Conservation (phyloP, 2,329 filamentous ascomycete species). For the Amesomyces nigricolor region DNA sequence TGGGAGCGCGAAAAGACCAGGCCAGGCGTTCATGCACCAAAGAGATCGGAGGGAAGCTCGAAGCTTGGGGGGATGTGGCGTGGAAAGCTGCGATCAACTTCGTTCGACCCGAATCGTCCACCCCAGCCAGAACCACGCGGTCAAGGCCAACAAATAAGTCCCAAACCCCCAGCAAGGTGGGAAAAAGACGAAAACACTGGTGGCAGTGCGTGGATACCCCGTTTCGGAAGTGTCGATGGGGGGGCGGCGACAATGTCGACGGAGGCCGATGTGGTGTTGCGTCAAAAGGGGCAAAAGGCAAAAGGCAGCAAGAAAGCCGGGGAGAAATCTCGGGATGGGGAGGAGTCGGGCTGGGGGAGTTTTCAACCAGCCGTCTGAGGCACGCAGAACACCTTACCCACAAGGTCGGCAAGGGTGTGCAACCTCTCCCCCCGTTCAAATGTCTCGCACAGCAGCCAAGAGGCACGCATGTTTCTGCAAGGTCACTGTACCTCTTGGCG, state of each 20-base stretch:
- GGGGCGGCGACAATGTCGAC: constrained; percentile 1
- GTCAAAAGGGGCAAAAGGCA: constrained; percentile 10
- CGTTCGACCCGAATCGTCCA: neutral
- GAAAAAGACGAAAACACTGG: constrained; percentile 16
- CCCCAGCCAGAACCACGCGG: neutral
- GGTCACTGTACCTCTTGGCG: neutral
- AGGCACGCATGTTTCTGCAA: constrained; percentile 2
- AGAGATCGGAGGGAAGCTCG: neutral
- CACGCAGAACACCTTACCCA: constrained; percentile 22
- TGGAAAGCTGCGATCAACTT: neutral
- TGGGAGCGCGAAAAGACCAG: too few species aligned
- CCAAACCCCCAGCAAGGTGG: neutral
- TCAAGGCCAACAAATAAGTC: neutral
- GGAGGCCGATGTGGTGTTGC: constrained; percentile 10
- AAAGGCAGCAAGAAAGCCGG: constrained; percentile 18
- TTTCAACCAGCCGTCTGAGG: constrained; percentile 17
- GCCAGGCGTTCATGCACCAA: neutral
- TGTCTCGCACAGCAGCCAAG: constrained; percentile 23
- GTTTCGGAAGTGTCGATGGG: constrained; percentile 10
- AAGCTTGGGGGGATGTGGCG: neutral
- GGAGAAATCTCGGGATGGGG: constrained; percentile 26
- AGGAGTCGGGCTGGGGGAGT: constrained; percentile 21
- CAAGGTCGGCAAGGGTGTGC: constrained; percentile 19
- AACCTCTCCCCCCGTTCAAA: constrained; percentile 20
- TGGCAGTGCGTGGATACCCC: neutral